phyloP scores from a whole-genome alignment of 805 yeast genomes.

The Ogataea glucozyma region DNA sequence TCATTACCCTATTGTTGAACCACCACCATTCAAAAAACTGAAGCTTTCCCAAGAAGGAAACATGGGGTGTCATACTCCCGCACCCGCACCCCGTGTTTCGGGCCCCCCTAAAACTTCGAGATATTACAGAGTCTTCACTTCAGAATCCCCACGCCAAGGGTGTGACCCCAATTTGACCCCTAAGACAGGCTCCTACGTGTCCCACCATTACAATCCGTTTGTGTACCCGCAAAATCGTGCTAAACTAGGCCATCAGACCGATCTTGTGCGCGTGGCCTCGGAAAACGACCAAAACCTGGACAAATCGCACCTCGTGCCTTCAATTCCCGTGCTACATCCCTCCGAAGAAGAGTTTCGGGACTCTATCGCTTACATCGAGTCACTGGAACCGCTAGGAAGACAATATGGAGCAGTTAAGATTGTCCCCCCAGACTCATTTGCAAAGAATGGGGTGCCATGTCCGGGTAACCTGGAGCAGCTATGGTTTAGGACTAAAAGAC shows the following conservation, averaged over 20 bases:
- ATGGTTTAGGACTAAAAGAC: conserved; percentile 53
- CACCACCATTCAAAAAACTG: no score
- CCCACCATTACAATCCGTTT: conserved; percentile 46
- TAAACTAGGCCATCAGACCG: conserved; percentile 46
- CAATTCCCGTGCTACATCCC: conserved; percentile 60
- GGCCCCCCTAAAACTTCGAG: conserved; percentile 34
- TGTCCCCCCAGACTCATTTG: conserved; percentile 55
- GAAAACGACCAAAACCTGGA: conserved; percentile 17
- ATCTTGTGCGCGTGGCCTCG: conserved; percentile 29
- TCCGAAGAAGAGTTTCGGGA: conserved; percentile 55
- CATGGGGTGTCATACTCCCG: no score
- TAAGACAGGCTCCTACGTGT: conserved; percentile 9
- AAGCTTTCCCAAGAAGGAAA: no score
- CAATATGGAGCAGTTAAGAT: conserved; percentile 76
- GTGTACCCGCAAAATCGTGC: conserved; percentile 45
- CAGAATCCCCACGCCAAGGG: conserved; percentile 18
- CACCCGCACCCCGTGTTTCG: no score
- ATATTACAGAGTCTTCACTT: conserved; percentile 25
- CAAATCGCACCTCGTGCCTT: conserved; percentile 5
- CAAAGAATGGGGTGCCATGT: conserved; percentile 29
- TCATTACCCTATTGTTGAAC: no score
- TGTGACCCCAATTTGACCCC: conserved; percentile 10
- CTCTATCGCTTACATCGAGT: conserved; percentile 67
- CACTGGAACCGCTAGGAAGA: conserved; percentile 51
- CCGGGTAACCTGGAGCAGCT: conserved; percentile 45